Conservation (phyloP, 495 filamentous ascomycete species). For the Xylaria cubensis region DNA sequence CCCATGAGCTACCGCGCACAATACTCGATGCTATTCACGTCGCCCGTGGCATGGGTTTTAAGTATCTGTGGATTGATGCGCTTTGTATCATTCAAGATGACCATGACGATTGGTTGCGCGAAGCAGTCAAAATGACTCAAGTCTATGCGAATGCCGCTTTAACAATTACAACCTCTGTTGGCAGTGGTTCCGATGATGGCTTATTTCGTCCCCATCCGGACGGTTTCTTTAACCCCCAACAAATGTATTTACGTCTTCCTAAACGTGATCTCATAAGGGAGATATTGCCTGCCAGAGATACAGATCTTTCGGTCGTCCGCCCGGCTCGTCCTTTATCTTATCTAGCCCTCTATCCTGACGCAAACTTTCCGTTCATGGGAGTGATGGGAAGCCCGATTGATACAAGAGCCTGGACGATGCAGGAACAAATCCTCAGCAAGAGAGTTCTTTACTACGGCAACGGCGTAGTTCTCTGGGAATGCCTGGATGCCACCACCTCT, state of each 20-base stretch:
- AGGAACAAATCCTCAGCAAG: background rate
- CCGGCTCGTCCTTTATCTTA: background rate
- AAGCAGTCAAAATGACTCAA: slow-evolving; percentile 3
- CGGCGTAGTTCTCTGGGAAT: background rate
- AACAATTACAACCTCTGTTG: background rate
- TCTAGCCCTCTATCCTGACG: background rate
- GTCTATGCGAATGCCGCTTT: background rate
- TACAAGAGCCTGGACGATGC: background rate
- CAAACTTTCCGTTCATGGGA: slow-evolving; percentile 1
- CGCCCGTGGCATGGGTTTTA: background rate
- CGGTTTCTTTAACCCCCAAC: background rate
- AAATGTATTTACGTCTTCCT: background rate
- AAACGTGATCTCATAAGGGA: background rate
- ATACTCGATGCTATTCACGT: background rate
- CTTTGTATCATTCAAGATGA: slow-evolving; percentile 9
- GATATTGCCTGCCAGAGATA: background rate
- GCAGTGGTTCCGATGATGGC: background rate
- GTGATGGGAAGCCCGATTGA: background rate
- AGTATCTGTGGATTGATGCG: background rate
- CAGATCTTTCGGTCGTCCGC: background rate
- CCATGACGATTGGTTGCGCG: background rate
- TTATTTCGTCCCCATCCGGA: background rate
- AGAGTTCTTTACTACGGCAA: slow-evolving; percentile 4
- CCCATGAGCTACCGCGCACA: background rate
- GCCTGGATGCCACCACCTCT: background rate